Conservation (phyloP, 768 basidiomycete genomes). For the Calocybe cyanea region DNA sequence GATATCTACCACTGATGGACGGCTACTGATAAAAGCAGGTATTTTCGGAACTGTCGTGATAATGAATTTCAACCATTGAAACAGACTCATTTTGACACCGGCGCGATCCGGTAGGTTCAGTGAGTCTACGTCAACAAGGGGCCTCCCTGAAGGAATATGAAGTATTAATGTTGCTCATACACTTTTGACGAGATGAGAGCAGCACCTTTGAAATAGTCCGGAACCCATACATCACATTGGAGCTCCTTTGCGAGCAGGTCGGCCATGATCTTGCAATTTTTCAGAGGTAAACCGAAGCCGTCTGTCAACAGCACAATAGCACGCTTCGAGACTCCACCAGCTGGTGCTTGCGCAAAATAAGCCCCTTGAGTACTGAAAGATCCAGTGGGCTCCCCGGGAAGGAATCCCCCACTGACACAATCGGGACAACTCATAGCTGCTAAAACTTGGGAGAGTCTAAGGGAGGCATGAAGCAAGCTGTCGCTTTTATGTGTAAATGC, state of each 20-base stretch:
- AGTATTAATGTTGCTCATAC: not conserved
- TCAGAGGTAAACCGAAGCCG: conserved; percentile 50
- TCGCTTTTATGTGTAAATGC: not conserved
- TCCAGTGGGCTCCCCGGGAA: conserved; percentile 46
- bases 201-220: conserved; percentile 56
- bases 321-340: conserved; percentile 18
- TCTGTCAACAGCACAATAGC: conserved; percentile 57
- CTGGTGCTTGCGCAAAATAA: conserved; percentile 36
- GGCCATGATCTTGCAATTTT: conserved; percentile 56
- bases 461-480: not conserved
- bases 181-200: not conserved
- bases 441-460: too few species aligned
- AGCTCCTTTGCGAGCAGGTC: conserved; percentile 46
- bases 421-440: conserved; percentile 27
- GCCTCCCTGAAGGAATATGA: conserved; percentile 22
- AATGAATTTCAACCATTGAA: conserved; percentile 27
- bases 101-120: conserved; percentile 29
- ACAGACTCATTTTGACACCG: conserved; percentile 27
- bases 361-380: conserved; percentile 33
- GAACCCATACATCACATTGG: conserved; percentile 62
- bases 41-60: conserved; percentile 23
- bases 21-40: conserved; percentile 27
- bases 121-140: conserved; percentile 23
- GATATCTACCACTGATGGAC: conserved; percentile 29
- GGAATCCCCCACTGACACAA: conserved; percentile 40